Percentiles rank a stretch among this genome's conserved stretches.
Evolutionary conservation across 305 asterid species (phyloP).

Genomic region (Coffea humblotiana): DNA sequence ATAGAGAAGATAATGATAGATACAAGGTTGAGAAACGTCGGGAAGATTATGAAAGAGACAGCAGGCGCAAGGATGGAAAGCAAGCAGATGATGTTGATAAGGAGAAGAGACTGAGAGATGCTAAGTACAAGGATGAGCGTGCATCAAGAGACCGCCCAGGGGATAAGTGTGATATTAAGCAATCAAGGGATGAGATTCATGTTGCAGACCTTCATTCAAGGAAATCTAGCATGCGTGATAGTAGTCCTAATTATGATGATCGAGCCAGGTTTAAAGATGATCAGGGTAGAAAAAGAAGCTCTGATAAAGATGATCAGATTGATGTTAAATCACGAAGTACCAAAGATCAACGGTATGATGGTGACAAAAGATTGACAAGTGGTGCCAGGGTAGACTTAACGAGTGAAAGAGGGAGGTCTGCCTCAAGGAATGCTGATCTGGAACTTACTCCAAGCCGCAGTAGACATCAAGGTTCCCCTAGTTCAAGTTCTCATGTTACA

Average conservation of each 20-base stretch:
- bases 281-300: conserved; percentile 64
- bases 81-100: conserved; percentile 59
- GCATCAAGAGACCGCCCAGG: conserved; percentile 58
- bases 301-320: conserved; percentile 62
- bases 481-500: conserved; percentile 58
- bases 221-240: conserved; percentile 61
- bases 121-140: conserved; percentile 64
- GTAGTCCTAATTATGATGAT: conserved; percentile 65
- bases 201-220: conserved; percentile 56
- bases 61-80: conserved; percentile 54
- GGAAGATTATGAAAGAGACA: conserved; percentile 60
- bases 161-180: conserved; percentile 65
- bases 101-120: conserved; percentile 67
- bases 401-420: conserved; percentile 67
- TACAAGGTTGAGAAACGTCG: conserved; percentile 63
- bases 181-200: conserved; percentile 61
- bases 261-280: conserved; percentile 68
- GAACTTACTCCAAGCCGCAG: conserved; percentile 55
- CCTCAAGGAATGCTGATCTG: conserved; percentile 62
- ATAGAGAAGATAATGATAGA: conserved; percentile 49
- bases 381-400: conserved; percentile 45
- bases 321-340: conserved; percentile 63
- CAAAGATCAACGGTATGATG: conserved; percentile 66
- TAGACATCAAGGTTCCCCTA: conserved; percentile 78
- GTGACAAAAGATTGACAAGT: conserved; percentile 60